Evolutionary conservation across 192 early-diverging fungal species (phyloP), one percentile per base, ranked within the genome.

Genomic region (Coemansia sp.): DNA sequence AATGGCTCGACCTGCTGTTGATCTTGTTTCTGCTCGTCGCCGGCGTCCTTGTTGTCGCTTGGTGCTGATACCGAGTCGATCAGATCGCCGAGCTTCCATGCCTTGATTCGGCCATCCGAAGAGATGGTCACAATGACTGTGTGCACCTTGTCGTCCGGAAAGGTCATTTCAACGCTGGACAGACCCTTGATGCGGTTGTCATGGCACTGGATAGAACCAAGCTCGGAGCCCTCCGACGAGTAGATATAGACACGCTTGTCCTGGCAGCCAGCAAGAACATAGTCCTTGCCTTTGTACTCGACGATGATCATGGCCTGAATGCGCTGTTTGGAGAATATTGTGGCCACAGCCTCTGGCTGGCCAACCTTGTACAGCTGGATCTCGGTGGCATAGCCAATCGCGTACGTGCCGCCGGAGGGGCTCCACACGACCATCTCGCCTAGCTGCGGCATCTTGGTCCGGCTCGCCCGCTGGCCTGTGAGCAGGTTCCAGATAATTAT

Each of bases 401-500:
- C 72, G 48, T 82, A 82, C n/a, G 54, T 52, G 14, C 62, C 6
- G 28, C 77, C 73, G 14, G 62, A 71, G 45, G 67, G 61, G 33
- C 63, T 75, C 77, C 73, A 80, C 4, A 48, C 69, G n/a, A 83
- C 73, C n/a, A 73, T 50, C 49, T 75, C 77, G 29, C 59, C 71
- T 4, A 56, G 29, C 51, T 76, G 67, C 18, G 72, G 74, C 14
- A 66, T 73, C 56, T 68, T 71, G 29, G 67, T 69, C 49, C 69
- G 82, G 60, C 80, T 90, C 1, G 90, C 91, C 62, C 89, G 89
- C 29, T 84, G 81, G 3, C 89, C 92, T 18, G 84, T 87, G 60
- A 92, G 85, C 65, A 94, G 67, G 56, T 94, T 92, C 92, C 92
- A 94, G 48, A 91, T 34, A 45, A 87, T 80, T 34, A 90, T 80